Evolutionary conservation across 148 eudicot genomes (phyloP), one percentile per base, ranked within the genome.

Genomic region (Rhododendron griersonianum): DNA sequence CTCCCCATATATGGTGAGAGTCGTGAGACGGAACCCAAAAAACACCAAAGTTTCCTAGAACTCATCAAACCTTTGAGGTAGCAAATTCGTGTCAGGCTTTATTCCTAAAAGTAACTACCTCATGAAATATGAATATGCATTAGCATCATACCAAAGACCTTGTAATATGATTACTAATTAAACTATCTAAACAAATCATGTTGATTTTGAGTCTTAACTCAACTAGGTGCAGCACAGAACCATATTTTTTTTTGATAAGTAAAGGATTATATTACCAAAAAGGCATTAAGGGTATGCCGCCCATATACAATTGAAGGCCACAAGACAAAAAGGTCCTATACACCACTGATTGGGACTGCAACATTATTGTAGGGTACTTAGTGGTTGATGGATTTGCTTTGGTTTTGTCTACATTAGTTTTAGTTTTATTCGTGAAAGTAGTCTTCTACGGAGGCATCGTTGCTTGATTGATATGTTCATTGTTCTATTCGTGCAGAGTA

Each of bases 401-500:
- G 37, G 50, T 65, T 73, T 67, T 81, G 53, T 67, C n/a, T 41
- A 74, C 61, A 74, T 81, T 19, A 44, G 5, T 57, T 55, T 77
- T 50, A 18, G 57, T 41, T 83, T 67, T 67, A 65, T 67, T 78
- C 80, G 81, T 78, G 37, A 37, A 75, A 39, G 44, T 16, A 53
- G 73, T 53, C 67, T 44, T 83, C 47, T 84, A 47, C 35, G 21
- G 53, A 50, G 41, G 33, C 25, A 39, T 28, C 25, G 15, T 83
- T 53, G 11, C 11, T 61, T 41, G 74, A 78, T 73, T 57, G 77
- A 30, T 41, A 83, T 30, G 21, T 57, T 75, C 79, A 78, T 82
- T 28, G 45, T 86, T 57, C 73, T 74, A 61, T 88, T 69, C 79
- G 30, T 92, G 90, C 94, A 97, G 99, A 93, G 95, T 71, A 69